phyloP scores from a whole-genome alignment of 305 asterid genomes.

The Fraxinus baroniana region DNA sequence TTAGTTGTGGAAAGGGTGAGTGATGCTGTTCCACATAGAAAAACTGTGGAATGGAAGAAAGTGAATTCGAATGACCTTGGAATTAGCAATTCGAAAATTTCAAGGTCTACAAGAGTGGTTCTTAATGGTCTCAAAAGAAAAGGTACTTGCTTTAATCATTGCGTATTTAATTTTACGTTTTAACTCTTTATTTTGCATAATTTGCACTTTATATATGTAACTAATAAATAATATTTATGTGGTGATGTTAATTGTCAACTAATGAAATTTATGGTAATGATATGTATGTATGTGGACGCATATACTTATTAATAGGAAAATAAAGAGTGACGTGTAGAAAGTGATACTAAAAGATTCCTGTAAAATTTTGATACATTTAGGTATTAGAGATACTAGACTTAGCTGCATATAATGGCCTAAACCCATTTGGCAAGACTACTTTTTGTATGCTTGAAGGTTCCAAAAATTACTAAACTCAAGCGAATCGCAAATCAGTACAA shows the following conservation, averaged over 20 bases:
- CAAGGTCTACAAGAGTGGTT: constrained; percentile 67
- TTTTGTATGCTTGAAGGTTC: neutral
- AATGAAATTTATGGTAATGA: neutral
- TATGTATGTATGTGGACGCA: neutral
- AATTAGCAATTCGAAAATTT: constrained; percentile 60
- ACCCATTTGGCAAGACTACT: neutral
- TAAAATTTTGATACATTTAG: neutral
- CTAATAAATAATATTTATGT: neutral
- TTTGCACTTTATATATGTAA: neutral
- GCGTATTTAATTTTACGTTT: neutral
- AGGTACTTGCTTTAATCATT: constrained; percentile 37
- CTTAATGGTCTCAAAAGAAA: constrained; percentile 66
- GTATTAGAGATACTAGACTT: neutral
- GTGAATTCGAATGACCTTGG: constrained; percentile 75
- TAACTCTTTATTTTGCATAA: neutral
- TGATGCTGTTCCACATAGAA: constrained; percentile 18
- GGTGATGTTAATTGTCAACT: neutral
- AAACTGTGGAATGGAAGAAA: constrained; percentile 57
- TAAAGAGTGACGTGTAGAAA: neutral
- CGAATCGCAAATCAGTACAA: neutral
- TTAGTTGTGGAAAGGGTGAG: constrained; percentile 33
- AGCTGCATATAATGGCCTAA: neutral
- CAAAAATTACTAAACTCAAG: neutral
- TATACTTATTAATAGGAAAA: neutral
- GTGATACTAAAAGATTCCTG: neutral